A percentile compares a stretch with the other conserved stretches of the same genome.
phyloP scores from a whole-genome alignment of 164 flowering plant species.

The Dillenia suffruticosa region DNA sequence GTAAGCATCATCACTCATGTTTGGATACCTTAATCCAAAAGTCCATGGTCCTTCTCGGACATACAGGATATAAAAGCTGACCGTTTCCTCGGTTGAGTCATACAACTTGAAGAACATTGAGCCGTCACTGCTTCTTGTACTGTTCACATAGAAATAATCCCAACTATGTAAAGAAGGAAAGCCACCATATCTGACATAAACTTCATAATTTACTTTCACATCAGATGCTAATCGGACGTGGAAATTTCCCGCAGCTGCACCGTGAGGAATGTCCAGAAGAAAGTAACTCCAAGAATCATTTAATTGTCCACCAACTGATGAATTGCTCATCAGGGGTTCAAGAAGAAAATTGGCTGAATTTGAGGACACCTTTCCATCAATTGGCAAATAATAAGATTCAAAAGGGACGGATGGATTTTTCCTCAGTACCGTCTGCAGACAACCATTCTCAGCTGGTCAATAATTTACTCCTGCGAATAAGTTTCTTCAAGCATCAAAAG shows the following conservation, averaged over 20 bases:
- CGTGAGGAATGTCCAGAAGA: conserved; percentile 65
- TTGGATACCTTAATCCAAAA: conserved; percentile 60
- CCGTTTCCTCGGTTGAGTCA: conserved; percentile 46
- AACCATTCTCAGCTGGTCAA: conserved; percentile 41
- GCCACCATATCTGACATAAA: conserved; percentile 81
- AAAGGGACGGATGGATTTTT: conserved; percentile 37
- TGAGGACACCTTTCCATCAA: conserved; percentile 28
- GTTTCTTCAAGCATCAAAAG: conserved; percentile 22
- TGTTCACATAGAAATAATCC: conserved; percentile 71
- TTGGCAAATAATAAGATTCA: conserved; percentile 71
- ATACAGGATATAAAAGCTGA: conserved; percentile 67
- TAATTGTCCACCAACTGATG: conserved; percentile 27
- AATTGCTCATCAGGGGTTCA: conserved; percentile 61
- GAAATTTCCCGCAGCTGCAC: conserved; percentile 83
- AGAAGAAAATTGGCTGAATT: conserved; percentile 51
- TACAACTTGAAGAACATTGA: conserved; percentile 59
- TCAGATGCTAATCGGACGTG: conserved; percentile 54
- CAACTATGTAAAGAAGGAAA: conserved; percentile 55
- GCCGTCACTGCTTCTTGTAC: conserved; percentile 52
- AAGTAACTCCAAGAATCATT: conserved; percentile 74
- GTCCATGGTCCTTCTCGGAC: conserved; percentile 84
- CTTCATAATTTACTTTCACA: conserved; percentile 40
- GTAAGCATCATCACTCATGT: conserved; percentile 12
- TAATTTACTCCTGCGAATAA: conserved; percentile 18
- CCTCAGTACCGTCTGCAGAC: conserved; percentile 68